A percentile compares a stretch with the other conserved stretches of the same genome.
These are phyloP conservation scores for Coelastrella sp. DNA, from an alignment of 139 green algal species.

Conservation along the genomic window DNA sequence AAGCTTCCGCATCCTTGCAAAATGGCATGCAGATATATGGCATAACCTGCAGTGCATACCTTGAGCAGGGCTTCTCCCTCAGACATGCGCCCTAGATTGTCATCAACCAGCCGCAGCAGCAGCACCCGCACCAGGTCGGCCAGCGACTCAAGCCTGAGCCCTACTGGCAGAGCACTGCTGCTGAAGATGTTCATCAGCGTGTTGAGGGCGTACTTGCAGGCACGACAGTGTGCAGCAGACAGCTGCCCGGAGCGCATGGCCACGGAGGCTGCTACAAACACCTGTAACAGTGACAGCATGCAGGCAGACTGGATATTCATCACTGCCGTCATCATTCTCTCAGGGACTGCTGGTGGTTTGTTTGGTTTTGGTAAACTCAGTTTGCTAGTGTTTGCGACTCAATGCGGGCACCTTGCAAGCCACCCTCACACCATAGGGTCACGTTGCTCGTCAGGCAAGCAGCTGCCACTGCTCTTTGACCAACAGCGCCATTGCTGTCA, in stretches of 20 bases:
- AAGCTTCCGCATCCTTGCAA: no score
- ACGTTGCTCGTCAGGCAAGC: no score
- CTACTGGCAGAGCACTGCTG: slow-evolving; percentile 18
- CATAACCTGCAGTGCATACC: slow-evolving; percentile 4
- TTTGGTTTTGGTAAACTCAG: no score
- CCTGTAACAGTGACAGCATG: slow-evolving; percentile 39
- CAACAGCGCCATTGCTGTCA: neutral
- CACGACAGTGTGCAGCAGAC: slow-evolving; percentile 45
- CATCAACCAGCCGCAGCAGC: slow-evolving; percentile 61
- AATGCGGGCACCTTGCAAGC: no score
- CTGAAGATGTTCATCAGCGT: slow-evolving; percentile 86
- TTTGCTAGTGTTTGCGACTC: no score
- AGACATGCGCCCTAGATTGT: slow-evolving; percentile 36
- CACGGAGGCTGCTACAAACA: slow-evolving; percentile 53
- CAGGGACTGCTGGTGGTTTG: no score
- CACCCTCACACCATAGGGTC: no score
- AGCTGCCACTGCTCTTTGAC: no score
- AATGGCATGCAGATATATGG: neutral
- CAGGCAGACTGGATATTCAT: no score
- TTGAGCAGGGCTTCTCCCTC: slow-evolving; percentile 67
- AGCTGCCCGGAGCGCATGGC: slow-evolving; percentile 24
- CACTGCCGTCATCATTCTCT: no score
- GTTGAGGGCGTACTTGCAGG: slow-evolving; percentile 91
- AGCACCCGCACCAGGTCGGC: slow-evolving; percentile 47
- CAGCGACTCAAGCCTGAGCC: slow-evolving; percentile 14